phyloP scores from a whole-genome alignment of 345 rosid genomes.

The Lumnitzera racemosa region DNA sequence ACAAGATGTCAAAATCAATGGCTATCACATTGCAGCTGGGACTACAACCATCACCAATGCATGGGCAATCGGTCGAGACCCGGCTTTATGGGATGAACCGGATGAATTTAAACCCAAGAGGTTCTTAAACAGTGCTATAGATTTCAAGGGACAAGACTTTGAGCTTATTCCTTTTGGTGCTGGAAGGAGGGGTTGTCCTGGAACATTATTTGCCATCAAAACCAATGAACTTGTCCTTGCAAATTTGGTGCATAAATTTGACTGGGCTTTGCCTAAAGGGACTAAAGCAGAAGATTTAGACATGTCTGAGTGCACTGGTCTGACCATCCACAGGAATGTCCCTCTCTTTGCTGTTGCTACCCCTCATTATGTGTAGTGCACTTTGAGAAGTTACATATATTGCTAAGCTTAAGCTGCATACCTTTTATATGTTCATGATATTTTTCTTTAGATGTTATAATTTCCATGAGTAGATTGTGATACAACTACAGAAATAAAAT shows the following conservation, averaged over 20 bases:
- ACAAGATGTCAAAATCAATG: conserved; percentile 15
- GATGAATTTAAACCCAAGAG: conserved; percentile 33
- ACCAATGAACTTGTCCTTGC: conserved; percentile 19
- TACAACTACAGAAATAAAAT: no score
- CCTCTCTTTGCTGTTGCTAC: conserved; percentile 20
- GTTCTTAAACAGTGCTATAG: conserved; percentile 20
- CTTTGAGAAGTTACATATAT: no score
- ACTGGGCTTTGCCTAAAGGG: conserved; percentile 26
- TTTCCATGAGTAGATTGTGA: no score
- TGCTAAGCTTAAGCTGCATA: no score
- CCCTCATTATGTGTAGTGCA: conserved; percentile 2
- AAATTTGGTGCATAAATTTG: conserved; percentile 19
- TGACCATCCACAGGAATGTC: conserved; percentile 20
- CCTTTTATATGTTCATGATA: no score
- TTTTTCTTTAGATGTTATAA: no score
- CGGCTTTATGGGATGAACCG: conserved; percentile 12
- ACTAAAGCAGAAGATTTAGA: conserved; percentile 21
- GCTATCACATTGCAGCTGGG: conserved; percentile 21
- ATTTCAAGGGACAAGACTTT: conserved; percentile 26
- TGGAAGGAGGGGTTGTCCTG: conserved; percentile 32
- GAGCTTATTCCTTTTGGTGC: conserved; percentile 33
- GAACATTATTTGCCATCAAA: conserved; percentile 13
- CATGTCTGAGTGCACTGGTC: conserved; percentile 17
- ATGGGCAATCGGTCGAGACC: conserved; percentile 34
- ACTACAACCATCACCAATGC: conserved; percentile 20